These are phyloP conservation scores for Cladosporium sp. DNA, from an alignment of 2,329 filamentous ascomycete species.

Conservation along the genomic window DNA sequence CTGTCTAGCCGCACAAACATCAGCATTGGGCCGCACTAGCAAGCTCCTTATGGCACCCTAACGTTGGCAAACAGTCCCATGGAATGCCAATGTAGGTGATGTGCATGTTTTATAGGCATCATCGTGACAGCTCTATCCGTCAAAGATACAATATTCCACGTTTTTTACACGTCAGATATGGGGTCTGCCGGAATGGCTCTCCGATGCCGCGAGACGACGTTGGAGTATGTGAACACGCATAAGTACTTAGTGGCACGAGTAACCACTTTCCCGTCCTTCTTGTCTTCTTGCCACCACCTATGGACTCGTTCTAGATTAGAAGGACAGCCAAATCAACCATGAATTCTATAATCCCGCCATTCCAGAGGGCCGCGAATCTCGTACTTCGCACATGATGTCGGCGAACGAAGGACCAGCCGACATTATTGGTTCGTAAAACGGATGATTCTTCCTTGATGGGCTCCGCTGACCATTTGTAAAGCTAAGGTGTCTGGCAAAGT, in stretches of 20 bases:
- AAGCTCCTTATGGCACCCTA: not conserved
- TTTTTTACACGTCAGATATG: conserved; percentile 3
- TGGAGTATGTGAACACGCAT: not conserved
- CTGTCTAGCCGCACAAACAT: not conserved
- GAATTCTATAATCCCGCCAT: conserved; percentile 7
- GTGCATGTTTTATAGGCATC: not conserved
- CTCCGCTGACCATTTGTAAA: too few species aligned
- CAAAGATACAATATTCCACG: not conserved
- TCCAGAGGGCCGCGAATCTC: conserved; percentile 3
- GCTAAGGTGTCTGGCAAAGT: conserved; percentile 48
- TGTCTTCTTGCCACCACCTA: not conserved
- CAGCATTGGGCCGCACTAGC: not conserved
- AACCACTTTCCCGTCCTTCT: not conserved
- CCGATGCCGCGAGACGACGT: not conserved
- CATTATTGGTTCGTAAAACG: too few species aligned
- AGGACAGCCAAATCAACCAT: not conserved
- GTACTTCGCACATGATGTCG: conserved; percentile 37
- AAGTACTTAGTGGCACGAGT: not conserved
- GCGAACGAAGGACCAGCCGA: conserved; percentile 52
- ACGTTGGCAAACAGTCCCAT: not conserved
- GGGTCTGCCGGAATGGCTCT: not conserved
- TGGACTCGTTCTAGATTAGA: conserved; percentile 3
- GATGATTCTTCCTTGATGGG: too few species aligned
- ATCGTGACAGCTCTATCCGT: conserved; percentile 9
- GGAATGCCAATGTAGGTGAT: not conserved